Evolutionary conservation across 2,329 filamentous ascomycete species (phyloP).

Genomic region (Pezicula neosporulosa): DNA sequence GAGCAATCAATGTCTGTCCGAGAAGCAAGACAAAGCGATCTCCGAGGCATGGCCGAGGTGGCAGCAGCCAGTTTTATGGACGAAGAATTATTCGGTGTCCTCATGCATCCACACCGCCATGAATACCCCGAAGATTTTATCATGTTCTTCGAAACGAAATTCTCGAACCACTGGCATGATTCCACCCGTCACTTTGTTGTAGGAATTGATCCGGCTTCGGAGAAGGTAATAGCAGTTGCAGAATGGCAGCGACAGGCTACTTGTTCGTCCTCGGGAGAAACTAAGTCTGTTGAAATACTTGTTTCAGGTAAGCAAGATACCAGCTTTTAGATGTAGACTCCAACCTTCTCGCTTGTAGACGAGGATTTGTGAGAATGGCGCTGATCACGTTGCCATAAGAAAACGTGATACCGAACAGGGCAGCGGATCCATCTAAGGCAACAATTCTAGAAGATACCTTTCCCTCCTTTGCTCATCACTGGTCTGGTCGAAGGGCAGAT

Average conservation of each 20-base stretch:
- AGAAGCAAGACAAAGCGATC: conserved; percentile 1
- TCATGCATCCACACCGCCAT: conserved; percentile 32
- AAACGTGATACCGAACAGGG: conserved; percentile 16
- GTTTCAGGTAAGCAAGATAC: too few relatives aligned
- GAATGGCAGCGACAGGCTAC: conserved; percentile 19
- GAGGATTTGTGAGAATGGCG: conserved; percentile 5
- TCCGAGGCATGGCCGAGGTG: conserved; percentile 23
- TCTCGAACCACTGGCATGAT: conserved; percentile 23
- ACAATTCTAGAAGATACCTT: conserved; percentile 17
- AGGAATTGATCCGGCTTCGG: conserved; percentile 15
- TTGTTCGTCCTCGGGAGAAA: neutral
- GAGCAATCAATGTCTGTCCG: conserved; percentile 9
- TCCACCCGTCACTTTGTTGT: conserved; percentile 22
- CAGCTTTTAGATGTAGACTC: neutral
- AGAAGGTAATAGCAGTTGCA: conserved; percentile 20
- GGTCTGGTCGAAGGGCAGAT: conserved; percentile 26
- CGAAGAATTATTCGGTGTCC: conserved; percentile 30
- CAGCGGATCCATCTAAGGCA: conserved; percentile 14
- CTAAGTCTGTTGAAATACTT: neutral
- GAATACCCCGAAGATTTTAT: conserved; percentile 28
- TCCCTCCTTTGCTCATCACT: conserved; percentile 22
- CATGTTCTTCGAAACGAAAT: conserved; percentile 28
- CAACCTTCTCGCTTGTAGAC: neutral
- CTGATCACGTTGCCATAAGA: conserved; percentile 5
- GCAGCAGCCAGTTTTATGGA: conserved; percentile 31